Conservation (phyloP, 441 rosid species). For the Populus hybrid region DNA sequence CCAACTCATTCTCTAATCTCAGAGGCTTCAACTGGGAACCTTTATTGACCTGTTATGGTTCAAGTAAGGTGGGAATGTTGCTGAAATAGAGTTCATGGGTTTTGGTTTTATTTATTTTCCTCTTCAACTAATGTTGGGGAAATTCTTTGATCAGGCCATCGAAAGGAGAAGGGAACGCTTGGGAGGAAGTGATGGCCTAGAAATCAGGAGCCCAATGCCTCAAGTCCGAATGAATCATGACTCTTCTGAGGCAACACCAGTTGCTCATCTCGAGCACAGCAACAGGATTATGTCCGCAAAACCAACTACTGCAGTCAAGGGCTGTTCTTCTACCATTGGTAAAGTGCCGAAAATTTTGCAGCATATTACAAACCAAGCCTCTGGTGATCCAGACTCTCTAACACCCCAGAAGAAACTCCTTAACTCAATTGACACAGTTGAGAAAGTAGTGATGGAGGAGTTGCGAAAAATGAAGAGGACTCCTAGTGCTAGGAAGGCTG, state of each 20-base stretch:
- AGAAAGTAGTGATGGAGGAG: constrained; percentile 70
- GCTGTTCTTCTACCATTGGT: constrained; percentile 41
- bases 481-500: constrained; percentile 58
- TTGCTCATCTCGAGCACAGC: constrained; percentile 38
- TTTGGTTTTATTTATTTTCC: background rate
- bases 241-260: constrained; percentile 27
- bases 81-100: background rate
- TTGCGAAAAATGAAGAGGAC: constrained; percentile 61
- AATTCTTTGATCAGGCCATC: constrained; percentile 44
- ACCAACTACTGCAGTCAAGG: constrained; percentile 37
- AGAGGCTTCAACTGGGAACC: background rate
- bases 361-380: constrained; percentile 37
- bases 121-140: constrained; percentile 4
- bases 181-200: constrained; percentile 48
- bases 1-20: background rate
- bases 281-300: constrained; percentile 37
- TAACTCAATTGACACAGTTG: constrained; percentile 69
- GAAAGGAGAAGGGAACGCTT: constrained; percentile 64
- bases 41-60: constrained; percentile 1
- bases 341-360: constrained; percentile 56
- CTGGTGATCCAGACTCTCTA: constrained; percentile 47
- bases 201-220: constrained; percentile 32
- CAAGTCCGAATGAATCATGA: constrained; percentile 28
- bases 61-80: background rate
- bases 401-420: constrained; percentile 87